Conservation (phyloP, 1,284 basidiomycete species). For the Leccinum solheimii region DNA sequence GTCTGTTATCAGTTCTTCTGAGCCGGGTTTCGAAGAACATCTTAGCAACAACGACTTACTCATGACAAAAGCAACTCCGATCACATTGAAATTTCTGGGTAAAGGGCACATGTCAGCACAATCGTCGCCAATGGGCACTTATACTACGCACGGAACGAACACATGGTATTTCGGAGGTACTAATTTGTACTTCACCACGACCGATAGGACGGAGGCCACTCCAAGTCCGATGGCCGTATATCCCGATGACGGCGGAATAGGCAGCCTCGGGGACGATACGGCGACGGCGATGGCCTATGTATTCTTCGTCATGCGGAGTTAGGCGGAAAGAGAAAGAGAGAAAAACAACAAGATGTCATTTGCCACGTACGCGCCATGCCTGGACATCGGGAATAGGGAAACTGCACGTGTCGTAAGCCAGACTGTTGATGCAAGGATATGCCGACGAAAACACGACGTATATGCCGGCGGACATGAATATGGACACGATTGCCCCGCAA, state of each 20-base stretch:
- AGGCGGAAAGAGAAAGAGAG: not conserved
- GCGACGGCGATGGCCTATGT: not conserved
- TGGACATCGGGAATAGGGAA: conserved; percentile 25
- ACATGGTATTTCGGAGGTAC: conserved; percentile 9
- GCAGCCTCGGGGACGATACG: conserved; percentile 1
- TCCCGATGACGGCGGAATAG: conserved; percentile 6
- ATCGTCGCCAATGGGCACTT: not conserved
- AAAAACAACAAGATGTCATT: not conserved
- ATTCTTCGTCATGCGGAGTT: not conserved
- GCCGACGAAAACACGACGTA: conserved; percentile 52
- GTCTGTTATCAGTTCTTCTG: not conserved
- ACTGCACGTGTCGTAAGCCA: conserved; percentile 25
- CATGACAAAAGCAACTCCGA: not conserved
- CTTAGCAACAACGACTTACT: not conserved
- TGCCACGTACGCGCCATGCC: conserved; percentile 32
- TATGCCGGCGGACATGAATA: conserved; percentile 9
- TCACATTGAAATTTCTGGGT: not conserved
- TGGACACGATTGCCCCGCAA: conserved; percentile 4
- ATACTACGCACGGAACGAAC: conserved; percentile 10
- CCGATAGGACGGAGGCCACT: conserved; percentile 3
- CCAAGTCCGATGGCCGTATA: conserved; percentile 3
- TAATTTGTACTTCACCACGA: conserved; percentile 7
- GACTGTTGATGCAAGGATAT: conserved; percentile 59
- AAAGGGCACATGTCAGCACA: too few species aligned
- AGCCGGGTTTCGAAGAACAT: not conserved